Evolutionary conservation across 345 rosid genomes (phyloP), one percentile per base, ranked within the genome.

Genomic region (Euphorbia peplus): DNA sequence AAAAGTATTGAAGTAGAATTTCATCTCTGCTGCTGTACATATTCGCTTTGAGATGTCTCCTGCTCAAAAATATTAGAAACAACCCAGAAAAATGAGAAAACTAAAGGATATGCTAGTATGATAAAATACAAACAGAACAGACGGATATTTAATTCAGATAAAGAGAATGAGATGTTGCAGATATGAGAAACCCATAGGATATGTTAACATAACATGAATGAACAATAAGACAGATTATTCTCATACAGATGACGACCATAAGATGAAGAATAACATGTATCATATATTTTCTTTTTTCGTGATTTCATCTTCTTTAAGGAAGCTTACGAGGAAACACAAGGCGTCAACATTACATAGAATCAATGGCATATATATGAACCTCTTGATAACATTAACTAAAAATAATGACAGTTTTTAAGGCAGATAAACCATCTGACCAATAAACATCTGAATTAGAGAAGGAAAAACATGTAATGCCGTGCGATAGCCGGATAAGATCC

Each of bases 11-110:
- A 89, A 83, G 79, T 93, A 91, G 80, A 88, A 83, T 72, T 80
- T 88, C 78, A 85, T 68, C 79, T 93, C 99, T 24, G 96, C 96
- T 62, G 78, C 87, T 44, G 97, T 84, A 76, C 97, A 93, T 29
- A 93, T 51, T 52, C 91, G 84, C 73, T 15, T 35, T 21, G 55
- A 35, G 10, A 88, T 25, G 72, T 79, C 83, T 71, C 90, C 97
- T 95, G 67, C 73, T 68, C 48, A 75, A 78, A 32, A 69, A 71
- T 11, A 75, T 42, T 25, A 63, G 19, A 4, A 68, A 55, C 29
- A 24, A 22, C 50, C 42, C 24, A 22, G 2, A 52, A 16, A 59
- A 5, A 52, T 47, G 53, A 25, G 1, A 51, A 18, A 18, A 30
- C 16, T 7, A 18, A 26, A 32, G 14, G 55, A 55, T 63, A 53